These are phyloP conservation scores for Aspergillus intermedius DNA, from an alignment of 2,329 filamentous ascomycete genomes.

Conservation along the genomic window DNA sequence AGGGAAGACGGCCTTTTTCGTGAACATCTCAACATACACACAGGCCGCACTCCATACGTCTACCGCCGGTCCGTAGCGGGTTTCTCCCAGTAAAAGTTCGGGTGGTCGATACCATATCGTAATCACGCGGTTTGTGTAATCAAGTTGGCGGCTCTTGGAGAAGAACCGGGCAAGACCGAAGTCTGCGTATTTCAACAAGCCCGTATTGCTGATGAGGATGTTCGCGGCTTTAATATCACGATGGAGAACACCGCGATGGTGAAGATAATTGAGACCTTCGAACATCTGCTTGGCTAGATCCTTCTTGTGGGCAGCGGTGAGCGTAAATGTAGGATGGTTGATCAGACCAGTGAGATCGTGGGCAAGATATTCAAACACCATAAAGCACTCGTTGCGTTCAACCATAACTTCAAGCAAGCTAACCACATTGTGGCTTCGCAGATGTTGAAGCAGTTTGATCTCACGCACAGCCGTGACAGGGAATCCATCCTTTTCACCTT, in stretches of 20 bases:
- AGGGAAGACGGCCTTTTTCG: constrained; percentile 84
- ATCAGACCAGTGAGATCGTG: constrained; percentile 92
- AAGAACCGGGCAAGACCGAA: constrained; percentile 96
- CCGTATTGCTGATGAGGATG: constrained; percentile 84
- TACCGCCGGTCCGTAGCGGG: constrained; percentile 79
- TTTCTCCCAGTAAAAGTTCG: constrained; percentile 84
- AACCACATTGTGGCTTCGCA: constrained; percentile 83
- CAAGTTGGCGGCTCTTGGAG: constrained; percentile 80
- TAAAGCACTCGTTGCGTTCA: constrained; percentile 96
- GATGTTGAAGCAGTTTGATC: constrained; percentile 90
- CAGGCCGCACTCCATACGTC: constrained; percentile 98
- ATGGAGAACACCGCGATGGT: constrained; percentile 86
- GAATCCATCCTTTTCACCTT: constrained; percentile 98
- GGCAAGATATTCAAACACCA: constrained; percentile 98
- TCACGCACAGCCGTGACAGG: constrained; percentile 94
- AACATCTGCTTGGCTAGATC: constrained; percentile 90
- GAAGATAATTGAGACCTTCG: constrained; percentile 86
- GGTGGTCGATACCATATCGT: constrained; percentile 97
- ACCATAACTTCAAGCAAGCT: constrained; percentile 97
- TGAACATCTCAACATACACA: constrained; percentile 95
- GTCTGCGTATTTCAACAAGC: constrained; percentile 85
- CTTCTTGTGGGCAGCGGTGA: constrained; percentile 83
- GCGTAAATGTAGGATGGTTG: constrained; percentile 85
- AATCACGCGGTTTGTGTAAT: constrained; percentile 97
- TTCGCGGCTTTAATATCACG: constrained; percentile 98